Base-by-base conservation (phyloP, 805 yeast species). In the Starmerella powellii region DNA sequence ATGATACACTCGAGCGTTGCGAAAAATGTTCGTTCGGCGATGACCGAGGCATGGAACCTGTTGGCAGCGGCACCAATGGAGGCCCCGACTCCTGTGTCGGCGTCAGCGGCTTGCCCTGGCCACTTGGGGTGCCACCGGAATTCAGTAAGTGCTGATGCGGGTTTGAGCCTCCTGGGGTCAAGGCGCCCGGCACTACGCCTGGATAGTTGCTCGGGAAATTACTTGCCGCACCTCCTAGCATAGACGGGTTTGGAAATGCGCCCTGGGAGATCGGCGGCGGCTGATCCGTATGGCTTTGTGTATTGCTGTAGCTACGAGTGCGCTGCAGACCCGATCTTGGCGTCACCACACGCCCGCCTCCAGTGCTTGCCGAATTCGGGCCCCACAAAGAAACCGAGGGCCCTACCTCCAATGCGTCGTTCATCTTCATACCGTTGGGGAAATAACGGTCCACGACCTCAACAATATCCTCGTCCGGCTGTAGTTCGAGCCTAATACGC, bases 401-500 rank as follows among this genome's bases (percentile, higher is more conserved):
- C 3, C 54, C 81, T 12, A 80, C 67, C 2, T 79, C 57, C 24
- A 81, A 65, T 0, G 88, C 80, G 38, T 79, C 84, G 15, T 63
- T 61, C 68, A 78, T 71, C 2, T 58, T 49, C 86, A 80, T 81
- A 0, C 85, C 84, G n/a, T 63, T 56, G 0, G 86, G 83, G 54
- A 63, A 81, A 51, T 68, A 71, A 17, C 63, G 62, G 45, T 80
- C 86, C 8, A 82, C 50, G 0, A 80, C 51, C 8, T 62, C 59
- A 73, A 76, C 74, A 1, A 82, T 73, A 16, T 63, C 58, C 38
- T 69, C 71, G 54, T 81, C 88, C 0, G 91, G 83, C 44, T 73
- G 51, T 18, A 61, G 52, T 41, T 47, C 61, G 18, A 41, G 37
- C 18, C 44, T 33, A 6, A 38, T 24, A 20, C 45, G 39, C 21